Evolutionary conservation across 768 basidiomycete genomes (phyloP), one percentile per base, ranked within the genome.

Genomic region (Tephrocybe sp.): DNA sequence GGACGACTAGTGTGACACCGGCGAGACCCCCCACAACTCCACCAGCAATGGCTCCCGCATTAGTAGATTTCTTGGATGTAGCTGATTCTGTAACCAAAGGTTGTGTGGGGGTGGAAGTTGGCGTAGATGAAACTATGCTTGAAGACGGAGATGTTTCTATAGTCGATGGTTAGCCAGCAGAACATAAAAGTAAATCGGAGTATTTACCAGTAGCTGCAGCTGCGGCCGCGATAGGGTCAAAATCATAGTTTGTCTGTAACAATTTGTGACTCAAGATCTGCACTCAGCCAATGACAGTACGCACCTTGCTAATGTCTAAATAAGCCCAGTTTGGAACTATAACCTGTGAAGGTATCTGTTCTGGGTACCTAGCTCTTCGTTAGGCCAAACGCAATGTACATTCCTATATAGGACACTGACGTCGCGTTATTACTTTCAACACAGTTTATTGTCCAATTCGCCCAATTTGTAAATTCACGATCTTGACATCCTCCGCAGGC

Each of bases 401-500:
- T 26, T 26, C 7, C 8, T 36, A 23, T 19, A 12, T 30, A 6
- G 46, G 14, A 26, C 12, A 39, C 17, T 3, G n/a, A 74, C 74
- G 59, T 61, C 34, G 62, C 53, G 13, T 60, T 56, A 48, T 73
- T 70, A 62, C 58, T 67, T 61, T 44, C 39, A 13, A 54, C 32
- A 55, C 75, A 76, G 47, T 73, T 70, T 16, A 56, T 19, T 6
- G 63, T 64, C 74, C 72, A 77, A 23, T 64, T 62, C 44, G 51
- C 62, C 67, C 63, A 82, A 60, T 62, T 68, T 56, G 50, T 57
- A 53, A 65, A 77, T 0, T 60, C 63, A n/a, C 72, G 70, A 22
- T 65, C 65, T 61, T 87, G 85, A 57, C 85, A 87, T 26, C 66
- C 68, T 23, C 73, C 82, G 56, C 85, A 87, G 1, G 84, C 84